phyloP scores from a whole-genome alignment of 805 yeast species.

The Wickerhamiella cacticola region DNA sequence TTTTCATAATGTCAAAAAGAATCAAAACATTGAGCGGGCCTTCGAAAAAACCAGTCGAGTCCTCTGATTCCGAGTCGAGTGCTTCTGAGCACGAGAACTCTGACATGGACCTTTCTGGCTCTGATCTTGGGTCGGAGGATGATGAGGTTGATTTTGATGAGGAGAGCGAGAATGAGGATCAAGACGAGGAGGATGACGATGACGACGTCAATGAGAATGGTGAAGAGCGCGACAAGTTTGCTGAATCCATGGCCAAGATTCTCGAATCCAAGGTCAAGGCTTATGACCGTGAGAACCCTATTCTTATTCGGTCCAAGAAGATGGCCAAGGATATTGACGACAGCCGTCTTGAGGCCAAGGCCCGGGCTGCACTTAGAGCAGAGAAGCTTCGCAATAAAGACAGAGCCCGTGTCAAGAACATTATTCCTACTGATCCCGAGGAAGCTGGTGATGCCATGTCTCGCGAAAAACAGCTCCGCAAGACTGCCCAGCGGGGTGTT shows the following conservation, averaged over 20 bases:
- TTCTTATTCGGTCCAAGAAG: constrained; percentile 70
- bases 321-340: constrained; percentile 61
- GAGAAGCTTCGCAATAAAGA: constrained; percentile 63
- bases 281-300: constrained; percentile 79
- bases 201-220: constrained; percentile 24
- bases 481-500: constrained; percentile 80
- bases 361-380: constrained; percentile 51
- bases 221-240: constrained; percentile 45
- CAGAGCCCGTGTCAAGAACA: constrained; percentile 51
- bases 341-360: constrained; percentile 73
- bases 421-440: constrained; percentile 47
- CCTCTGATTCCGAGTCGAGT: constrained; percentile 5
- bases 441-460: constrained; percentile 50
- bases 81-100: neutral
- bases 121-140: constrained; percentile 3
- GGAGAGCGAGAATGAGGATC: constrained; percentile 19
- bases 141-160: constrained; percentile 17
- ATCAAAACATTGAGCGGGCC: constrained; percentile 6
- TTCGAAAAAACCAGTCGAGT: constrained; percentile 7
- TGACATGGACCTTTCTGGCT: neutral
- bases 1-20: constrained; percentile 8
- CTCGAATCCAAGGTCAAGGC: constrained; percentile 79
- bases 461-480: constrained; percentile 55
- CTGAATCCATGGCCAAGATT: constrained; percentile 73
- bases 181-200: constrained; percentile 20